phyloP scores from a whole-genome alignment of 257 asterid genomes.

The Euphrasia confusa region DNA sequence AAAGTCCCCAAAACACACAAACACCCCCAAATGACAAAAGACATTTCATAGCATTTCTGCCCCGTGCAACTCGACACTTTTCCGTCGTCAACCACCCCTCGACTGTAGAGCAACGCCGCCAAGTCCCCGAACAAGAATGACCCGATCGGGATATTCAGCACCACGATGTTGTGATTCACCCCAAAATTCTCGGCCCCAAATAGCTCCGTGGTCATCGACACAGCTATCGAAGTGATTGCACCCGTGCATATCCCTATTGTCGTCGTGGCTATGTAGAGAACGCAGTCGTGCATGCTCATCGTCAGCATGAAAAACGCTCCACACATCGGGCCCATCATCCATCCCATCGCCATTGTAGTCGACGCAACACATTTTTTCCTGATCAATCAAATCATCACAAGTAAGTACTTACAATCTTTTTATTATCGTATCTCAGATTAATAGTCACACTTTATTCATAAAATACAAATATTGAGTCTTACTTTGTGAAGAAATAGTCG shows the following conservation, averaged over 20 bases:
- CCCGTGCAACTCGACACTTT: slow-evolving; percentile 45
- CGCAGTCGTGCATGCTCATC: slow-evolving; percentile 24
- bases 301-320: slow-evolving; percentile 51
- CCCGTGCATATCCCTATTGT: slow-evolving; percentile 59
- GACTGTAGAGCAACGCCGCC: slow-evolving; percentile 53
- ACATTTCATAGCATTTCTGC: slow-evolving; percentile 43
- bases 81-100: slow-evolving; percentile 8
- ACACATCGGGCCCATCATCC: slow-evolving; percentile 56
- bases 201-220: slow-evolving; percentile 49
- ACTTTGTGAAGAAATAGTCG: slow-evolving; percentile 51
- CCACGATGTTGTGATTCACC: slow-evolving; percentile 62
- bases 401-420: too few relatives aligned
- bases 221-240: slow-evolving; percentile 57
- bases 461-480: not conserved
- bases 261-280: slow-evolving; percentile 32
- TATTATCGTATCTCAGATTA: too few relatives aligned
- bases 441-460: too few relatives aligned
- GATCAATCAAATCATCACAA: slow-evolving; percentile 4
- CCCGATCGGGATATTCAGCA: slow-evolving; percentile 63
- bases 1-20: slow-evolving; percentile 51
- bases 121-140: slow-evolving; percentile 60
- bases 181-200: slow-evolving; percentile 63
- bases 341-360: slow-evolving; percentile 44
- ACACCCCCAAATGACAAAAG: slow-evolving; percentile 56
- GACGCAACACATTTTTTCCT: slow-evolving; percentile 36